Percentiles rank a stretch among this genome's conserved stretches.
phyloP scores from a whole-genome alignment of 78 protist species.

The Dictyostelium citrinum region DNA sequence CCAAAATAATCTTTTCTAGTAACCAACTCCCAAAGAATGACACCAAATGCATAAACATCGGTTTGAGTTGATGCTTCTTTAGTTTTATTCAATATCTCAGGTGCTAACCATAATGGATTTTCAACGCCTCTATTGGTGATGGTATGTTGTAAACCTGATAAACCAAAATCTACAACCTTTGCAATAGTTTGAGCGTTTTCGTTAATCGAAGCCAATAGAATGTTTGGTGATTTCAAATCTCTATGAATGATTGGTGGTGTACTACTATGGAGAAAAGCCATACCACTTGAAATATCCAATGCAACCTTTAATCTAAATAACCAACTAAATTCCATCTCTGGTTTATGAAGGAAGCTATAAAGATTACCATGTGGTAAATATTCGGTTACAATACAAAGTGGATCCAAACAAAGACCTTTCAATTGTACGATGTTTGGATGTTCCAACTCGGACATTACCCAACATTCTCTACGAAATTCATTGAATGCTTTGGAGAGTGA shows the following conservation, averaged over 20 bases:
- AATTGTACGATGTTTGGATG: slow-evolving; percentile 79
- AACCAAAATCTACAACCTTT: slow-evolving; percentile 81
- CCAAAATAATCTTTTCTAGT: slow-evolving; percentile 55
- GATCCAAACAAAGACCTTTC: slow-evolving; percentile 78
- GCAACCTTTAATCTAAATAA: slow-evolving; percentile 64
- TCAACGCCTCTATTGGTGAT: slow-evolving; percentile 73
- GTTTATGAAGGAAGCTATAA: slow-evolving; percentile 38
- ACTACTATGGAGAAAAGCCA: slow-evolving; percentile 76
- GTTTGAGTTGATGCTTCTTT: slow-evolving; percentile 46
- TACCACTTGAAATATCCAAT: slow-evolving; percentile 70
- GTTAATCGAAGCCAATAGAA: slow-evolving; percentile 62
- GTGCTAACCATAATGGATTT: slow-evolving; percentile 85
- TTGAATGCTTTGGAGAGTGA: slow-evolving; percentile 74
- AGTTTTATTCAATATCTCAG: slow-evolving; percentile 57
- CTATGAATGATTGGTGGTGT: slow-evolving; percentile 80
- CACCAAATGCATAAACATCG: slow-evolving; percentile 83
- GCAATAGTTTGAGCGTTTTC: slow-evolving; percentile 52
- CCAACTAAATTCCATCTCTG: slow-evolving; percentile 20
- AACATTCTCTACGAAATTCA: slow-evolving; percentile 79
- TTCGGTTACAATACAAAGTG: slow-evolving; percentile 76
- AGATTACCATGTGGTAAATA: slow-evolving; percentile 75
- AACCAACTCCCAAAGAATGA: slow-evolving; percentile 74
- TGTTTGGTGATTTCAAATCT: slow-evolving; percentile 79
- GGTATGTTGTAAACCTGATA: slow-evolving; percentile 70
- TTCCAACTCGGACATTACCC: slow-evolving; percentile 72